Base-by-base conservation (phyloP, 805 yeast species). In the Candida vartiovaarae region DNA sequence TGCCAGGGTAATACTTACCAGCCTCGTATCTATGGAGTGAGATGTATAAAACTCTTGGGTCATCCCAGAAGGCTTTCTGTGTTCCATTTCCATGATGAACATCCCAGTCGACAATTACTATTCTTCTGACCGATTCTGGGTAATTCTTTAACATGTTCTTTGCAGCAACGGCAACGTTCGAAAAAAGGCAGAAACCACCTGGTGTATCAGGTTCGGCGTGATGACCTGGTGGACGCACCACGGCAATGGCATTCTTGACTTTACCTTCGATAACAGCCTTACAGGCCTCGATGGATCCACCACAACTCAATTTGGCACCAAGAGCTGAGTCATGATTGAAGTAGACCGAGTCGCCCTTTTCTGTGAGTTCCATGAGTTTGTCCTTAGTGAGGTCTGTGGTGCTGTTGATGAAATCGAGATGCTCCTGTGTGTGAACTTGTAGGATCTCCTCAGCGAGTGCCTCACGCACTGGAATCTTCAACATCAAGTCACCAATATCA, bases 1-100 rank as follows among this genome's bases (percentile, higher is more conserved):
- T 87, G 5, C 98, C 97, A 0, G 99, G 99, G 59, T 93, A 93
- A 60, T 87, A 93, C 53, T 78, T 79, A 0, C 95, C 98, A 50
- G 83, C 78, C 57, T 93, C 98, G 60, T 85, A 91, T 50, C 99
- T 76, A 64, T 93, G 99, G 29, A 91, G 65, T 0, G 98, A 90
- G 37, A 93, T 79, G 63, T 93, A 93, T 32, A 93, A 71, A 7
- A 93, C 97, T 43, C 95, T 70, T 27, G 95, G 95, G 59, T 93
- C 96, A 50, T 86, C 76, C 52, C 78, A 78, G 54, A 93, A 93
- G 3, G 95, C 88, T 60, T 84, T 83, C 63, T 93, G 99, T 1
- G 99, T 93, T 34, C 99, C 99, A 63, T 93, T 93, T 26, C 99
- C 99, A 63, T 93, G 99, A 64, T 93, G 99, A 39, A 93, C 89